A percentile compares a stretch with the other conserved stretches of the same genome.
Evolutionary conservation across 2,329 filamentous ascomycete genomes (phyloP).

Genomic region (Apiospora saccharicola): DNA sequence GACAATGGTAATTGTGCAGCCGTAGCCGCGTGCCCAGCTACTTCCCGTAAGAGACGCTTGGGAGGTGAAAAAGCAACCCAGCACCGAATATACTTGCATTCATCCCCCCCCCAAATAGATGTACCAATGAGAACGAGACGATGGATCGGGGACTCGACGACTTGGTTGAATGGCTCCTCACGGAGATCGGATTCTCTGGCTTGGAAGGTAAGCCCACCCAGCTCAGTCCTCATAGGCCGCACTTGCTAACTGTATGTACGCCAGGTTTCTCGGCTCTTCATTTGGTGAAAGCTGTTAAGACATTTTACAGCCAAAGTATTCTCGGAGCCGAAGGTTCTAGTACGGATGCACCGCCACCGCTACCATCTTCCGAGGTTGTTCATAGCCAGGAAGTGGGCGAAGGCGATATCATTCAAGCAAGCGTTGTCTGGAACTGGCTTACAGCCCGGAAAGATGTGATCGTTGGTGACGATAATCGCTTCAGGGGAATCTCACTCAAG

Average conservation of each 20-base stretch:
- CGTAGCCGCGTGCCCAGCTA: not conserved
- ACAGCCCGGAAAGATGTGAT: slow-evolving; percentile 49
- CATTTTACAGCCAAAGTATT: slow-evolving; percentile 33
- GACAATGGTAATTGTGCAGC: not conserved
- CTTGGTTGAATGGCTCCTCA: slow-evolving; percentile 53
- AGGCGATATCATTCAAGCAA: slow-evolving; percentile 44
- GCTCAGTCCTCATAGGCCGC: not conserved
- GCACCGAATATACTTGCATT: not conserved
- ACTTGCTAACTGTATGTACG: not conserved
- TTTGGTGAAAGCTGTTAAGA: slow-evolving; percentile 37
- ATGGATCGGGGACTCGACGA: slow-evolving; percentile 53
- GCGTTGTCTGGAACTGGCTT: slow-evolving; percentile 53
- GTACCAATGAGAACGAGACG: slow-evolving; percentile 29
- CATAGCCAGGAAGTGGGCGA: slow-evolving; percentile 23
- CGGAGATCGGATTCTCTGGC: slow-evolving; percentile 53
- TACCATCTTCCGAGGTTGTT: not conserved
- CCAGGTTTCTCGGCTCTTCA: slow-evolving; percentile 40
- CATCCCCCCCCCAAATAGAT: not conserved
- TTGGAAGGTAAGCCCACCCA: slow-evolving; percentile 47
- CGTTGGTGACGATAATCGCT: slow-evolving; percentile 45
- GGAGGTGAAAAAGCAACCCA: not conserved
- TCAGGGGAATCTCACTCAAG: slow-evolving; percentile 49
- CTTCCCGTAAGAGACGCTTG: not conserved
- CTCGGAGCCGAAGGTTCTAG: not conserved
- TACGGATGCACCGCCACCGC: not conserved